phyloP scores from a whole-genome alignment of 192 early-diverging fungal species.

The Mortierella claussenii region DNA sequence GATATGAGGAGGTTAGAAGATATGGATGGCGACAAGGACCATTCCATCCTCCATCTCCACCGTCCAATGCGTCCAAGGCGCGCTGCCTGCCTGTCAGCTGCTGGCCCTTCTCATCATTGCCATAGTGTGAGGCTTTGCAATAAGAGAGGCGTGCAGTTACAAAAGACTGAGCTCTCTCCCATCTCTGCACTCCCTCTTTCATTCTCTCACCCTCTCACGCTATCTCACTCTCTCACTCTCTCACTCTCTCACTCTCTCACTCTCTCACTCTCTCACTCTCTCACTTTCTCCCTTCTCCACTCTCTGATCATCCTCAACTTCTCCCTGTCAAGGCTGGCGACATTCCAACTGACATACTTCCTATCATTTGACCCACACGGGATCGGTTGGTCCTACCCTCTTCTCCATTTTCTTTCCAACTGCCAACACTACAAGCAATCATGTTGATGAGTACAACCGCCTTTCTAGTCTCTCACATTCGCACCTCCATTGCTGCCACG shows the following conservation, averaged over 20 bases:
- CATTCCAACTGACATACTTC: neutral
- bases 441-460: conserved; percentile 44
- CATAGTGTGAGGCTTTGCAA: too few relatives aligned
- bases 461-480: conserved; percentile 36
- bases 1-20: too few relatives aligned
- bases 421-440: neutral
- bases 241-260: neutral
- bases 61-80: too few relatives aligned
- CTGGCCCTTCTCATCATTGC: too few relatives aligned
- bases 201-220: neutral
- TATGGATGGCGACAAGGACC: too few relatives aligned
- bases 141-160: too few relatives aligned
- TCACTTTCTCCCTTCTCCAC: neutral
- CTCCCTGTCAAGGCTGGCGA: conserved; percentile 27
- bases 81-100: too few relatives aligned
- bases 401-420: neutral
- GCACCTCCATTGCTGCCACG: conserved; percentile 29
- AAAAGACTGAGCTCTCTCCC: too few relatives aligned
- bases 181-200: neutral
- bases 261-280: neutral
- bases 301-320: neutral
- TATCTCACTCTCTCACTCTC: neutral
- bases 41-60: too few relatives aligned
- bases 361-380: neutral
- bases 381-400: conserved; percentile 17